Evolutionary conservation across 108 stramenopile genomes (phyloP), one percentile per base, ranked within the genome.

Genomic region (Tribonema minus): DNA sequence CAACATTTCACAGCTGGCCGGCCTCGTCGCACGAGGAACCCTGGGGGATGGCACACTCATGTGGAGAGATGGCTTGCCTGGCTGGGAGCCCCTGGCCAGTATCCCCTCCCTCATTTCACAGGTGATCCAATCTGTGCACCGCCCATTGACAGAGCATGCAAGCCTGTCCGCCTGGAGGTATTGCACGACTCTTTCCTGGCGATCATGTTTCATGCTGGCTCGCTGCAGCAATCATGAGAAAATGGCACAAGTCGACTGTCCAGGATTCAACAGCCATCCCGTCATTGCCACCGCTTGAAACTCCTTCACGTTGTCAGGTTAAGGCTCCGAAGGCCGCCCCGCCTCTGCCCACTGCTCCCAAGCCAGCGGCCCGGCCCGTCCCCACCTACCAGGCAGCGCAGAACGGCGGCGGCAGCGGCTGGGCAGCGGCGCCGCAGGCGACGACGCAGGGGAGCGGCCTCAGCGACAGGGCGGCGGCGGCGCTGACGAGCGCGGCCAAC

Each of bases 61-160:
- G 2, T 77, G 76, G 76, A 58, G 59, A 37, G 76, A 77, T 3
- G 67, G 66, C 33, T 66, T 66, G 67, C 40, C 76, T 2, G 76
- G 27, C 20, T 77, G 76, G 76, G 41, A 54, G 59, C 34, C 46
- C 4, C 58, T 77, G 2, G 31, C 54, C 27, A 28, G 36, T 15
- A 9, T 77, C 6, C 12, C 76, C 7, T 26, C 33, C 33, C 76
- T 77, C 26, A 41, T 67, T 34, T 54, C 76, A 6, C 66, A 77
- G 54, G 59, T 77, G 46, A 60, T n/a, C n/a, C n/a, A n/a, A n/a
- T n/a, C n/a, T n/a, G n/a, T n/a, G n/a, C n/a, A n/a, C n/a, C n/a
- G n/a, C n/a, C n/a, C n/a, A n/a, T n/a, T n/a, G n/a, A n/a, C n/a
- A n/a, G n/a, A n/a, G n/a, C n/a, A n/a, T n/a, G n/a, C n/a, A 26